phyloP scores from a whole-genome alignment of 192 early-diverging fungal genomes.

The Entrophospora sp. region DNA sequence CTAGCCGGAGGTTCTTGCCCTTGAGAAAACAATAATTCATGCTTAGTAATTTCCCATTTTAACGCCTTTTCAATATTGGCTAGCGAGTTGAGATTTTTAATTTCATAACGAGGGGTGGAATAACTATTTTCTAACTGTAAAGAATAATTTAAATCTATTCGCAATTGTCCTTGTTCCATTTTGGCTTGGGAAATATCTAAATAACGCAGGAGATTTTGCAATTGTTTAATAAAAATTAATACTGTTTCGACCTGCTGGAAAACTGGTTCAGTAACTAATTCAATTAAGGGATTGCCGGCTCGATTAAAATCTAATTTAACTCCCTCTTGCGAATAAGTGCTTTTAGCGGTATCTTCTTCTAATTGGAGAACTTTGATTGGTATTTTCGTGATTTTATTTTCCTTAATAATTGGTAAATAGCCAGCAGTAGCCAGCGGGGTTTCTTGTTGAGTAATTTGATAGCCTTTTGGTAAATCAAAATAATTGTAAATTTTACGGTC shows the following conservation, averaged over 20 bases:
- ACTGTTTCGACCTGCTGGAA: not conserved
- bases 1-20: not conserved
- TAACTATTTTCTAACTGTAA: not conserved
- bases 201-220: conserved; percentile 1
- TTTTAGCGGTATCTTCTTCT: conserved; percentile 4
- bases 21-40: not conserved
- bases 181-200: conserved; percentile 1
- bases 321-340: not conserved
- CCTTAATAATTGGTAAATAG: not conserved
- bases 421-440: not conserved
- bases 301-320: conserved; percentile 9
- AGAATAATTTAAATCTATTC: conserved; percentile 7
- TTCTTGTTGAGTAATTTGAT: conserved; percentile 9
- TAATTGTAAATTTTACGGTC: conserved; percentile 8
- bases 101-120: not conserved
- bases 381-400: not conserved
- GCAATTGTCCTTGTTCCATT: not conserved
- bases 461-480: conserved; percentile 10
- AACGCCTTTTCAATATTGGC: not conserved
- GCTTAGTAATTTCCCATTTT: not conserved
- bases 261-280: conserved; percentile 5
- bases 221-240: not conserved
- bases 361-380: conserved; percentile 1
- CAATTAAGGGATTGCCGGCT: not conserved
- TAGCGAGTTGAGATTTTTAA: not conserved